phyloP scores from a whole-genome alignment of 768 basidiomycete genomes.

The Kwoniella dendrophila region DNA sequence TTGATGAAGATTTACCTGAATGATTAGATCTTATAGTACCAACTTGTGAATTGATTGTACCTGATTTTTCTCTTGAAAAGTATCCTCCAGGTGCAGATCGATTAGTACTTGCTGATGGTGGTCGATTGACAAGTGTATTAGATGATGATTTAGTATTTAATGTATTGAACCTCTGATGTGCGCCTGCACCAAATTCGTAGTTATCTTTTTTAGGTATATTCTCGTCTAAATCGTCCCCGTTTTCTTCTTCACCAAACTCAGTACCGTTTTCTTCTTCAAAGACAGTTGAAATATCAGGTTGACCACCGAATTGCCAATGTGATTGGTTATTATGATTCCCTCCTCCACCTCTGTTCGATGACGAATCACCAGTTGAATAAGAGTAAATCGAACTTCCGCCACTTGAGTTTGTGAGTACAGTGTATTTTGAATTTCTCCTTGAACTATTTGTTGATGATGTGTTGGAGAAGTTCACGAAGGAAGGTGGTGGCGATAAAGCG shows the following conservation, averaged over 20 bases:
- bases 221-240: no score
- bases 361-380: conserved; percentile 30
- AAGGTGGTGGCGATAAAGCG: conserved; percentile 17
- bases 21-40: conserved; percentile 20
- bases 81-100: conserved; percentile 8
- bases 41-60: conserved; percentile 12
- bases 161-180: no score
- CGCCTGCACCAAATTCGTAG: conserved; percentile 12
- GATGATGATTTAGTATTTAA: conserved; percentile 7
- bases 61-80: conserved; percentile 13
- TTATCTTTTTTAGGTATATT: conserved; percentile 4
- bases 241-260: conserved; percentile 14
- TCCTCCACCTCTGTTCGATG: conserved; percentile 26
- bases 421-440: conserved; percentile 34
- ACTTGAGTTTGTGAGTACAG: conserved; percentile 31
- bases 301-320: conserved; percentile 25
- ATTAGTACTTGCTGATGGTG: no score
- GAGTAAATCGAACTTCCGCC: conserved; percentile 25
- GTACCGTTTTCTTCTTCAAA: conserved; percentile 39
- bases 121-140: conserved; percentile 24
- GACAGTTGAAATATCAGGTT: conserved; percentile 48
- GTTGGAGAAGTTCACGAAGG: conserved; percentile 14
- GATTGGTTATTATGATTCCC: conserved; percentile 12
- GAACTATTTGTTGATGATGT: conserved; percentile 6
- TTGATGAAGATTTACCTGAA: conserved; percentile 25